phyloP scores from a whole-genome alignment of 208 protist species.

The Leishmania mexicana region DNA sequence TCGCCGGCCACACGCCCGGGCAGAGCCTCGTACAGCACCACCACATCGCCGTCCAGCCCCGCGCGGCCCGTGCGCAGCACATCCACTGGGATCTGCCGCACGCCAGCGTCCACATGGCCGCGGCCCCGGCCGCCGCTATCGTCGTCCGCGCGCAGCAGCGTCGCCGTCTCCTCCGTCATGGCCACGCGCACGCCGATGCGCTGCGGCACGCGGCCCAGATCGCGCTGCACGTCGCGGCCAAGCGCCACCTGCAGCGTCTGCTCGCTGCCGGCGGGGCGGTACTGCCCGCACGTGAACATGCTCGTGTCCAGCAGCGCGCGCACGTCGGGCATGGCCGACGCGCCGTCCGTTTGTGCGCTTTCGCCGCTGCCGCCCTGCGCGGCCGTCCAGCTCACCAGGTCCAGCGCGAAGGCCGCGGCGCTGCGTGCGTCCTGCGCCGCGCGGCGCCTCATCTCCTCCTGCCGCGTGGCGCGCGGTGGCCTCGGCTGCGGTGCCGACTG shows the following conservation, averaged over 20 bases:
- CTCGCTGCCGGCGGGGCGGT: conserved; percentile 12
- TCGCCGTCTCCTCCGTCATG: conserved; percentile 46
- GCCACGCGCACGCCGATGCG: conserved; percentile 31
- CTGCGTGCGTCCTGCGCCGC: conserved; percentile 14
- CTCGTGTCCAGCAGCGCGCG: conserved; percentile 30
- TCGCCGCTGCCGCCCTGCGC: not conserved
- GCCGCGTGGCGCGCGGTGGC: not conserved
- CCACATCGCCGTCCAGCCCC: conserved; percentile 17
- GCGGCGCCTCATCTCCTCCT: not conserved
- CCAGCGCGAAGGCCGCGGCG: conserved; percentile 24
- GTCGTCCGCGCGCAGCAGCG: conserved; percentile 29
- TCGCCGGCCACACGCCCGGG: conserved; percentile 15
- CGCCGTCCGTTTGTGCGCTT: not conserved
- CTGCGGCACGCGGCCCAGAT: conserved; percentile 28
- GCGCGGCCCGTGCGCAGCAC: conserved; percentile 16
- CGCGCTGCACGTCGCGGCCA: conserved; percentile 34
- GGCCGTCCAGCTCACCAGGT: conserved; percentile 14
- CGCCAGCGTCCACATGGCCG: conserved; percentile 31
- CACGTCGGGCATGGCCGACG: conserved; percentile 10
- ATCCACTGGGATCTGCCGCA: conserved; percentile 40
- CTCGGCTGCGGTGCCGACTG: not conserved
- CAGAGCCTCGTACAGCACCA: conserved; percentile 37
- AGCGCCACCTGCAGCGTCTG: conserved; percentile 27
- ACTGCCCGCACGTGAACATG: conserved; percentile 26
- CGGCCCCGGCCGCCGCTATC: not conserved